Evolutionary conservation across 2,329 filamentous ascomycete genomes (phyloP).

Genomic region (Pestalotiopsis sp.): DNA sequence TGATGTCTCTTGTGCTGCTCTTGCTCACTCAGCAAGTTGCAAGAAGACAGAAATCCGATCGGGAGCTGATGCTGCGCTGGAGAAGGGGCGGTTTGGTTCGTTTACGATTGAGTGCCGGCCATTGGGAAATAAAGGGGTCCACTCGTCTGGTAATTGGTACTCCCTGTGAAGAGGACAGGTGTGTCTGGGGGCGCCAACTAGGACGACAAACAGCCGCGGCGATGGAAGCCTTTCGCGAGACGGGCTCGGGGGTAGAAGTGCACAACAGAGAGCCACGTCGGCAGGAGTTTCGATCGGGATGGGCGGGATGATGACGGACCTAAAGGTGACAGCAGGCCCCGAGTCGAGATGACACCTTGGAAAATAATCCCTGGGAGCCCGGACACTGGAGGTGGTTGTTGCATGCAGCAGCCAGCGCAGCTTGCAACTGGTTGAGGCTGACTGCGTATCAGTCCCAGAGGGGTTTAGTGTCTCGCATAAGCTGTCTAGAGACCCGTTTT

Average conservation of each 20-base stretch:
- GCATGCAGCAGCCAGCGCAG: neutral
- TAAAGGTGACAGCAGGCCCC: neutral
- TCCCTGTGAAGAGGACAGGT: neutral
- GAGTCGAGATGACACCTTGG: neutral
- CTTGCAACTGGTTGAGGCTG: conserved; percentile 11
- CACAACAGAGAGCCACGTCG: too few species aligned
- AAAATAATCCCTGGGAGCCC: conserved; percentile 5
- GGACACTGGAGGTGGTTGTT: neutral
- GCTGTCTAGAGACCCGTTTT: neutral
- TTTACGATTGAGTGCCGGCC: conserved; percentile 9
- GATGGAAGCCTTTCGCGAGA: too few species aligned
- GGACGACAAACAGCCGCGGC: too few species aligned
- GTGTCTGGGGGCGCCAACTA: neutral
- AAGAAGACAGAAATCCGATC: neutral
- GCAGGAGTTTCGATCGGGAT: neutral
- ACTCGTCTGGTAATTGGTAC: neutral
- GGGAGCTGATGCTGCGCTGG: neutral
- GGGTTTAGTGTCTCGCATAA: neutral
- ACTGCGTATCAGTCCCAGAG: conserved; percentile 1
- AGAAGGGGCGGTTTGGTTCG: neutral
- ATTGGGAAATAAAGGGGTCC: conserved; percentile 12
- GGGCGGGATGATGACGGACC: neutral
- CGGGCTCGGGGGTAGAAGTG: too few species aligned
- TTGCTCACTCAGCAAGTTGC: neutral
- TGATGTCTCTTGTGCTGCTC: conserved; percentile 17